These are phyloP conservation scores for Hypoxylon lienhwacheense DNA, from an alignment of 495 filamentous ascomycete genomes.

Conservation along the genomic window DNA sequence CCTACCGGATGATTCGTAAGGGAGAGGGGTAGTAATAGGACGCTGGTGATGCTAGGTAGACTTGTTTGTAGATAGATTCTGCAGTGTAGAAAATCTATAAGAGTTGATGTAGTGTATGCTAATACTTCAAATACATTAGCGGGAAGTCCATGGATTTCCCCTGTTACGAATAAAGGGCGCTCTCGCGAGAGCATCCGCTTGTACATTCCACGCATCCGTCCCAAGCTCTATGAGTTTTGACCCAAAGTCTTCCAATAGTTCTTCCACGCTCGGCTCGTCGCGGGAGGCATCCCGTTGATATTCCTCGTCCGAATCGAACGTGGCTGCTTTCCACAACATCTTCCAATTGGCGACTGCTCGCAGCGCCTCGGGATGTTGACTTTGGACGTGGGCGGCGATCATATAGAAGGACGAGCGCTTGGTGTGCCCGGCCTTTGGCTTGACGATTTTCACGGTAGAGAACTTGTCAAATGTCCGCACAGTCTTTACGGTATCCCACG, in stretches of 20 bases:
- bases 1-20: no score
- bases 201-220: slow-evolving; percentile 44
- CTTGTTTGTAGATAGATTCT: no score
- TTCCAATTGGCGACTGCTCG: slow-evolving; percentile 48
- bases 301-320: slow-evolving; percentile 47
- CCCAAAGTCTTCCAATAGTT: slow-evolving; percentile 50
- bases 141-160: neutral
- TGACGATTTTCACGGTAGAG: slow-evolving; percentile 51
- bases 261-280: slow-evolving; percentile 28
- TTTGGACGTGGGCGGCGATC: slow-evolving; percentile 52
- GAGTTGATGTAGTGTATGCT: no score
- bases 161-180: slow-evolving; percentile 36
- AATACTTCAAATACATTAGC: no score
- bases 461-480: slow-evolving; percentile 51
- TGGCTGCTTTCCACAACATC: slow-evolving; percentile 48
- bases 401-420: slow-evolving; percentile 59
- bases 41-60: no score
- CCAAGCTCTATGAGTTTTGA: slow-evolving; percentile 40
- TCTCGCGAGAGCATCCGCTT: slow-evolving; percentile 47
- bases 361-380: slow-evolving; percentile 37
- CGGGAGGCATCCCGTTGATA: slow-evolving; percentile 13
- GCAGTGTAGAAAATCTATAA: no score
- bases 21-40: no score
- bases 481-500: slow-evolving; percentile 43
- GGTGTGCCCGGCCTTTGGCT: slow-evolving; percentile 47